Base-by-base conservation (phyloP, 2,329 filamentous ascomycete species). In the Microascus cirrosus region DNA sequence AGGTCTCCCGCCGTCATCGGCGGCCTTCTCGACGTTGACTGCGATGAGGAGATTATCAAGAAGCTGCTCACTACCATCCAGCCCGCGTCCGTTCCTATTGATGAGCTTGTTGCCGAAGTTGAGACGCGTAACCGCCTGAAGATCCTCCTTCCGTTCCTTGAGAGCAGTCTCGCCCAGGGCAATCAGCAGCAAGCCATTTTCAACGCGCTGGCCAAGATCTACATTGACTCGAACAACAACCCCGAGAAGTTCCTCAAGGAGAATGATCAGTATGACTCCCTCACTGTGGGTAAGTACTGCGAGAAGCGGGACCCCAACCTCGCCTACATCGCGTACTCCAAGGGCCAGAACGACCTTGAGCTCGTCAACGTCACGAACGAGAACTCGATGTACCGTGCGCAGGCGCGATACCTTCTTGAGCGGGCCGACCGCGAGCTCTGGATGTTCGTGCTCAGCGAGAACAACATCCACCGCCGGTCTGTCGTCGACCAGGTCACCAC, bases 361-460 rank as follows among this genome's bases (percentile, higher is more conserved):
- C 82, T 99, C 59, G 93, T 99, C 73, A 94, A 89, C 72, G 93
- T 99, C 68, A 97, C 94, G 68, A 99, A 97, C 66, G 95, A 99
- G 74, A 99, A 99, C 75, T 86, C 90, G n/a, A 99, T 99, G 94
- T 99, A 96, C 81, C 88, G 92, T 66, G 89, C 89, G n/a, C 94
- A 99, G 73, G 93, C 92, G 59, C 87, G 94, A 42, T 99, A 99
- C 73, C 81, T 99, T 25, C 78, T 99, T 56, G 92, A 96, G 67
- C 87, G 94, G 63, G 87, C 89, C 42, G 94, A 99, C 67, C 71
- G 78, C 2, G 94, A 99, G 71, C 84, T 99, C 54, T 99, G 95
- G 95, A 80, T 81, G 56, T 99, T 96, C 69, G 94, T 97, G 15
- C 81, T 99, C 36, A 96, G 88, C 71, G 85, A 90, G 65, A 97